Percentiles rank a stretch among this genome's conserved stretches.
Conservation (phyloP, 1,284 basidiomycete genomes). For the Athelia psychrophila region DNA sequence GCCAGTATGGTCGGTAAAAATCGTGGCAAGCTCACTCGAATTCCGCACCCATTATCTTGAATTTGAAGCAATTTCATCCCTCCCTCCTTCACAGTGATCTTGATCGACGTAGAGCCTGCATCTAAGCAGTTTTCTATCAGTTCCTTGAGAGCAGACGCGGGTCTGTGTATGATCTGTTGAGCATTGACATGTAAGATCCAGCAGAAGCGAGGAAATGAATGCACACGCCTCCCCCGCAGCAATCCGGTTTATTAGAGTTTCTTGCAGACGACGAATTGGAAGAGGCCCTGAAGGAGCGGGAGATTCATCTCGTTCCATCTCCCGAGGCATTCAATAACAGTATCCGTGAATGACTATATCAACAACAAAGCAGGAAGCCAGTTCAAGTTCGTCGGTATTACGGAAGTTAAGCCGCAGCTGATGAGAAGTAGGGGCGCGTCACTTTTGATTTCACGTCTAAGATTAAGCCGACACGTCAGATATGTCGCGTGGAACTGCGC, state of each 20-base stretch:
- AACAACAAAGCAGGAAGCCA: too few species aligned
- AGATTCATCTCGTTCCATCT: too few species aligned
- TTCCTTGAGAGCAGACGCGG: slow-evolving; percentile 96
- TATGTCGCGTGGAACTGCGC: neutral
- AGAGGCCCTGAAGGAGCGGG: slow-evolving; percentile 26
- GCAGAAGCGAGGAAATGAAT: neutral
- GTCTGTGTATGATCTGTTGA: slow-evolving; percentile 90
- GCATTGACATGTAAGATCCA: slow-evolving; percentile 1
- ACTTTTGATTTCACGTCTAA: too few species aligned
- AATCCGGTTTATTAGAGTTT: slow-evolving; percentile 77
- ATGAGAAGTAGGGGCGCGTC: too few species aligned
- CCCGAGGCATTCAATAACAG: too few species aligned
- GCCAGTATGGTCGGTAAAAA: neutral
- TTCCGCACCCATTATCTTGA: slow-evolving; percentile 95
- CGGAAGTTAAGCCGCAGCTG: too few species aligned
- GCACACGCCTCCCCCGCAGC: slow-evolving; percentile 73
- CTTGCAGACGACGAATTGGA: slow-evolving; percentile 69
- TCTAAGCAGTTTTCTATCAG: slow-evolving; percentile 94
- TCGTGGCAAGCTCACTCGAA: slow-evolving; percentile 56
- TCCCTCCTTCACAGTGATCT: slow-evolving; percentile 91
- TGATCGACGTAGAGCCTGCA: slow-evolving; percentile 87
- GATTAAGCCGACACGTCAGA: neutral
- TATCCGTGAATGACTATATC: too few species aligned
- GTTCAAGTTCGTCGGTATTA: too few species aligned
- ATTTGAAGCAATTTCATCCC: slow-evolving; percentile 96